phyloP scores from a whole-genome alignment of 2,329 filamentous ascomycete species.

The Pezicula carpinea region DNA sequence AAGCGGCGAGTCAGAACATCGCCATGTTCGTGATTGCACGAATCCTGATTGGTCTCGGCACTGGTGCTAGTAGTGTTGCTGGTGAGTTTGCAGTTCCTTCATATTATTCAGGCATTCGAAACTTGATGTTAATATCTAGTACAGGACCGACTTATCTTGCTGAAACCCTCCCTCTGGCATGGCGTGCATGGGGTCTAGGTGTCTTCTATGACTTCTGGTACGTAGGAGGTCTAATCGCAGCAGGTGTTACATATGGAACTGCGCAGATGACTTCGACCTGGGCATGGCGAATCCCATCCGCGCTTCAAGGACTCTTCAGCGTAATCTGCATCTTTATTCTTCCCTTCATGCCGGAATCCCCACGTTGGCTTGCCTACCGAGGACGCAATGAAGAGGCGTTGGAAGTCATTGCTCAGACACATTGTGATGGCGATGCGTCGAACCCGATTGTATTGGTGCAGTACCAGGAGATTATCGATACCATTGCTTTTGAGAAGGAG shows the following conservation, averaged over 20 bases:
- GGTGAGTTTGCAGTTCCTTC: neutral
- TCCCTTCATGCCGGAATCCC: slow-evolving; percentile 4
- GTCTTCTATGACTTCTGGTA: slow-evolving; percentile 34
- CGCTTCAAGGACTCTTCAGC: neutral
- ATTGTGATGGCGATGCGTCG: neutral
- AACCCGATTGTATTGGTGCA: neutral
- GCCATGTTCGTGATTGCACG: slow-evolving; percentile 1
- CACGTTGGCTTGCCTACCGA: neutral
- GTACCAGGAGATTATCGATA: neutral
- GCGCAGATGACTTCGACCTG: slow-evolving; percentile 29
- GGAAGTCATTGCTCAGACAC: neutral
- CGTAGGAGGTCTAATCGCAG: slow-evolving; percentile 31
- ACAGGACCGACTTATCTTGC: slow-evolving; percentile 42
- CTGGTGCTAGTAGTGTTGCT: neutral
- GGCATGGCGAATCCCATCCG: slow-evolving; percentile 30
- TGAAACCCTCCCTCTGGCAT: slow-evolving; percentile 42
- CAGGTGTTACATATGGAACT: slow-evolving; percentile 32
- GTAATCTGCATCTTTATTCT: neutral
- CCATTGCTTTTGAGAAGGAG: slow-evolving; percentile 38
- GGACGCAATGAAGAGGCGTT: neutral
- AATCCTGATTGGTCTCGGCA: neutral
- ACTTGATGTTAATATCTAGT: neutral
- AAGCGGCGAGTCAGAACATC: neutral
- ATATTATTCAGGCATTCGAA: no score
- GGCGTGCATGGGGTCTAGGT: slow-evolving; percentile 38